Evolutionary conservation across 345 rosid genomes (phyloP).

Genomic region (Turritis glabra): DNA sequence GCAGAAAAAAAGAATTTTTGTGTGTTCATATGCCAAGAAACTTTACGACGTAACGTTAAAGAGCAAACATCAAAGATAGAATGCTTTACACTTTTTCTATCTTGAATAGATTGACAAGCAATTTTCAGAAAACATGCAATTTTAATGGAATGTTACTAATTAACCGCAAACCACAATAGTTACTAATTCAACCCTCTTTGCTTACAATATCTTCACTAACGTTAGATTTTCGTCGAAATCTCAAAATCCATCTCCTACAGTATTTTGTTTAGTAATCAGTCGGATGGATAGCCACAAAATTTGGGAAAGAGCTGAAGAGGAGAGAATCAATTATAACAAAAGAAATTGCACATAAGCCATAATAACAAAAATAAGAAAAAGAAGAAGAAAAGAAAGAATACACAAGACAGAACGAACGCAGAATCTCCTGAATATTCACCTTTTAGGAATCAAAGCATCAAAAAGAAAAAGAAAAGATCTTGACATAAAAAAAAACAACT

Average conservation of each 20-base stretch:
- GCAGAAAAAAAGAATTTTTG: not conserved
- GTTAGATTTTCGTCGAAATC: not conserved
- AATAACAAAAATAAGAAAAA: not conserved
- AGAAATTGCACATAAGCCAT: conserved; percentile 15
- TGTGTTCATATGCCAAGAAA: not conserved
- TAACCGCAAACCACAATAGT: not conserved
- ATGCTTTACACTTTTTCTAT: not conserved
- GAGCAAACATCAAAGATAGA: too few species aligned
- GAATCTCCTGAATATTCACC: conserved; percentile 41
- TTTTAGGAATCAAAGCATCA: conserved; percentile 34
- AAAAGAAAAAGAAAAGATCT: conserved; percentile 15
- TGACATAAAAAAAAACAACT: conserved; percentile 27
- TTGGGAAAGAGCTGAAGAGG: not conserved
- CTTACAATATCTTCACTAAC: not conserved
- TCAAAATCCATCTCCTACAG: not conserved
- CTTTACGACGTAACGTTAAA: too few species aligned
- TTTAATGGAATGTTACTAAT: not conserved
- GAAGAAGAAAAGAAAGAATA: conserved; percentile 2
- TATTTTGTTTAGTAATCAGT: not conserved
- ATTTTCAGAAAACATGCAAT: not conserved
- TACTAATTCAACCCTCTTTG: not conserved
- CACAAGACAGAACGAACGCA: conserved; percentile 21
- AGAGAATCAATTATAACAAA: not conserved
- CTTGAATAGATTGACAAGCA: not conserved
- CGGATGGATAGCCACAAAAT: not conserved